phyloP scores from a whole-genome alignment of 1,284 basidiomycete species.

The Sporisorium reilianum region DNA sequence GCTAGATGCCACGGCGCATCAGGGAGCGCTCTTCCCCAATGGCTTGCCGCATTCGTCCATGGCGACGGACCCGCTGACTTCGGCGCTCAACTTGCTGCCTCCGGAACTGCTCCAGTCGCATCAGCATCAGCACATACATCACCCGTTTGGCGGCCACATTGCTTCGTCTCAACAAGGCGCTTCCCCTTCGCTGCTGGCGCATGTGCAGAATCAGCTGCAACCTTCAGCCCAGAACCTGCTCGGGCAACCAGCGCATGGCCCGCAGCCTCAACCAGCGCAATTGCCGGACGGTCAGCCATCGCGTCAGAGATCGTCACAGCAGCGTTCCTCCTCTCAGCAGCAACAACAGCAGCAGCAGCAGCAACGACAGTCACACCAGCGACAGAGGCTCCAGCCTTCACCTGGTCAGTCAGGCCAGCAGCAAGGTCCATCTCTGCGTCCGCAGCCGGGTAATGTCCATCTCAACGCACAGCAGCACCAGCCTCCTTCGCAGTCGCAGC shows the following conservation, averaged over 20 bases:
- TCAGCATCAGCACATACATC: slow-evolving; percentile 29
- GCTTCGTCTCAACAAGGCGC: slow-evolving; percentile 29
- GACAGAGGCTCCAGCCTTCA: slow-evolving; percentile 15
- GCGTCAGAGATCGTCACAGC: slow-evolving; percentile 20
- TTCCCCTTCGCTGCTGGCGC: slow-evolving; percentile 24
- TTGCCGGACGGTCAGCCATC: slow-evolving; percentile 11
- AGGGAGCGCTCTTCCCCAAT: slow-evolving; percentile 24
- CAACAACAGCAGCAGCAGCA: slow-evolving; percentile 12
- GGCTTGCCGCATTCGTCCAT: slow-evolving; percentile 25
- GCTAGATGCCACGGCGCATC: slow-evolving; percentile 19
- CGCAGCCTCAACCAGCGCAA: slow-evolving; percentile 13
- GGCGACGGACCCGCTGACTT: slow-evolving; percentile 26
- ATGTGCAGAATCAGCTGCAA: slow-evolving; percentile 37
- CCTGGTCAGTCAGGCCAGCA: slow-evolving; percentile 22
- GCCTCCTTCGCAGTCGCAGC: slow-evolving; percentile 14
- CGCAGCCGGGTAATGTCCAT: slow-evolving; percentile 18
- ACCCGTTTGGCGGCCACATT: slow-evolving; percentile 27
- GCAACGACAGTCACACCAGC: slow-evolving; percentile 18
- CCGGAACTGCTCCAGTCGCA: slow-evolving; percentile 35
- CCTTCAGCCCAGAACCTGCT: slow-evolving; percentile 14
- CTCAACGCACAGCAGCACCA: slow-evolving; percentile 25
- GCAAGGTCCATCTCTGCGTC: slow-evolving; percentile 13
- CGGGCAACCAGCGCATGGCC: slow-evolving; percentile 13
- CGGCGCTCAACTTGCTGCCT: slow-evolving; percentile 32
- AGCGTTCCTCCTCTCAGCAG: slow-evolving; percentile 19